phyloP scores from a whole-genome alignment of 306 rosid genomes.

The Benincasa hispida region DNA sequence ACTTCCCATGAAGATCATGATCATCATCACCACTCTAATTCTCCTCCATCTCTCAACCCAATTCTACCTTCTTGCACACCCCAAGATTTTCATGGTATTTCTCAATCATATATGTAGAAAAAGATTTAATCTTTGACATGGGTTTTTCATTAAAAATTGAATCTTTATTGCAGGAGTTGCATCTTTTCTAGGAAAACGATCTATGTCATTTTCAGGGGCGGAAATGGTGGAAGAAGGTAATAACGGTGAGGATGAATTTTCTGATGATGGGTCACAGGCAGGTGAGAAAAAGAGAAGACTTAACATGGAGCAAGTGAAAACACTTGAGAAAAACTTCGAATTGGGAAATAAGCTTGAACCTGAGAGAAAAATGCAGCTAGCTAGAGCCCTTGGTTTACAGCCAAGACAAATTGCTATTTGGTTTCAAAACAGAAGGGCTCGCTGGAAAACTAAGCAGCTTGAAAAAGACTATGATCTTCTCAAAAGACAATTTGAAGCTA shows the following conservation, averaged over 20 bases:
- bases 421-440: slow-evolving; percentile 16
- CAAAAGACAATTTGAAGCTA: slow-evolving; percentile 13
- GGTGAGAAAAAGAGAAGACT: slow-evolving; percentile 18
- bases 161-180: slow-evolving; percentile 10
- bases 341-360: slow-evolving; percentile 16
- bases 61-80: slow-evolving; percentile 61
- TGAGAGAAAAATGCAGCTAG: slow-evolving; percentile 16
- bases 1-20: slow-evolving; percentile 48
- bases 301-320: slow-evolving; percentile 13
- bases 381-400: slow-evolving; percentile 13
- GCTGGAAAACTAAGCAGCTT: slow-evolving; percentile 14
- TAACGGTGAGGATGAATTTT: slow-evolving; percentile 12
- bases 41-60: slow-evolving; percentile 60
- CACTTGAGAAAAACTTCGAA: slow-evolving; percentile 13
- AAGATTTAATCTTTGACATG: neutral
- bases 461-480: slow-evolving; percentile 15
- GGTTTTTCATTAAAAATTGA: neutral
- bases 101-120: neutral
- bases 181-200: slow-evolving; percentile 14
- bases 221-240: slow-evolving; percentile 13
- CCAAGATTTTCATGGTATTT: slow-evolving; percentile 78
- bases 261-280: slow-evolving; percentile 15
- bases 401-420: slow-evolving; percentile 17
- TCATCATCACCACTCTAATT: slow-evolving; percentile 32
- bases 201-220: slow-evolving; percentile 14